A percentile compares a stretch with the other conserved stretches of the same genome.
phyloP scores from a whole-genome alignment of 139 green algal genomes.

The Astrephomene gubernaculifera region DNA sequence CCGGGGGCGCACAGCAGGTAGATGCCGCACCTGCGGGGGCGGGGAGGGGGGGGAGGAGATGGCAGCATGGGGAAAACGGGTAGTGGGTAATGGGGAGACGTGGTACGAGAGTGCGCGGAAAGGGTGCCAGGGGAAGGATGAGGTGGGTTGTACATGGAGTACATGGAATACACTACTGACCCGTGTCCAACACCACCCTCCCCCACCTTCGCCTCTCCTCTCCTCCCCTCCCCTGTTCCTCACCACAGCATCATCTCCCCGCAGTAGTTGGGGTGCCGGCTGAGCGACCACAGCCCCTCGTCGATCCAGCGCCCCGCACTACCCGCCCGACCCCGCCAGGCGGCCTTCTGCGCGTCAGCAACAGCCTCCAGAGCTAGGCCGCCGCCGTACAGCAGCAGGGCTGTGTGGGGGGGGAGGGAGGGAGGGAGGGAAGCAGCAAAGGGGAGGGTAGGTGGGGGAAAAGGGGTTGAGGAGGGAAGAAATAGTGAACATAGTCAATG shows the following conservation, averaged over 20 bases:
- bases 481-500: no score
- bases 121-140: no score
- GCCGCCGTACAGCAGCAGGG: conserved; percentile 64
- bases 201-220: not conserved
- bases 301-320: conserved; percentile 89
- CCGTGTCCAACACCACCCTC: not conserved
- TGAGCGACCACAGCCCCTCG: conserved; percentile 79
- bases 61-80: not conserved
- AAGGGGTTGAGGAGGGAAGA: no score
- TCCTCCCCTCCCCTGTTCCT: not conserved
- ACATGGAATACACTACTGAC: no score
- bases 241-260: conserved; percentile 85
- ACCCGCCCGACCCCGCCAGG: conserved; percentile 74
- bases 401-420: conserved; percentile 27
- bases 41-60: not conserved
- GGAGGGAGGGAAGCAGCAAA: not conserved
- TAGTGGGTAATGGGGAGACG: not conserved
- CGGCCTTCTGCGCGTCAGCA: conserved; percentile 82
- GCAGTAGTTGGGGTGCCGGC: conserved; percentile 92
- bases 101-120: not conserved
- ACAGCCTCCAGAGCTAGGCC: conserved; percentile 73
- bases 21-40: conserved; percentile 72
- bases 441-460: no score
- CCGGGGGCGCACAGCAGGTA: conserved; percentile 63
- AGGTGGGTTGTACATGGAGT: no score